These are phyloP conservation scores for Wickerhamomyces chambardii DNA, from an alignment of 805 yeast genomes.

Conservation along the genomic window DNA sequence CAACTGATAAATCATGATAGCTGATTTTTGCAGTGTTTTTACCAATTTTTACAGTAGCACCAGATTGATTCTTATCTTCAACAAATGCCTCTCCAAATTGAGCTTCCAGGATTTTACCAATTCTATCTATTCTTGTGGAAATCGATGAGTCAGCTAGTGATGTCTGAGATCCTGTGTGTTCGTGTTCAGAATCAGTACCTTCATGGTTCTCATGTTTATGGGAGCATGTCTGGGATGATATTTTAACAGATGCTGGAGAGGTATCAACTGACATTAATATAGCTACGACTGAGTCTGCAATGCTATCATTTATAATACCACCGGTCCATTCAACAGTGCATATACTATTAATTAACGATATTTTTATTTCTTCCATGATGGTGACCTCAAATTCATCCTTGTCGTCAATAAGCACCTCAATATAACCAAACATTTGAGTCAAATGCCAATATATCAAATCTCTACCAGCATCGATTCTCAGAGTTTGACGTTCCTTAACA, in stretches of 20 bases:
- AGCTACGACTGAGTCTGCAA: conserved; percentile 92
- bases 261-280: conserved; percentile 88
- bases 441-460: conserved; percentile 83
- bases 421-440: conserved; percentile 89
- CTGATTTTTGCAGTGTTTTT: conserved; percentile 63
- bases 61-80: conserved; percentile 27
- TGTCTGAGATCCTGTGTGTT: conserved; percentile 8
- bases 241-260: conserved; percentile 88
- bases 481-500: conserved; percentile 71
- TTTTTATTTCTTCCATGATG: conserved; percentile 57
- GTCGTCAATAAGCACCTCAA: conserved; percentile 54
- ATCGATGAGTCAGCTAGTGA: conserved; percentile 24
- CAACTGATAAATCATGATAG: conserved; percentile 55
- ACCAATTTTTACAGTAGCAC: conserved; percentile 66
- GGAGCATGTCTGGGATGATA: conserved; percentile 53
- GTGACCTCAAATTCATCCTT: conserved; percentile 36
- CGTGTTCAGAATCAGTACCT: conserved; percentile 10
- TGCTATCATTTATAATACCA: conserved; percentile 80
- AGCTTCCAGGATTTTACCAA: conserved; percentile 56
- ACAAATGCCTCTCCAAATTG: conserved; percentile 82
- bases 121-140: conserved; percentile 37
- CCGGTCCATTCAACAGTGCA: conserved; percentile 87
- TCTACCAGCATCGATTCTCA: conserved; percentile 73
- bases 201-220: conserved; percentile 37
- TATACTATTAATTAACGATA: conserved; percentile 35